Evolutionary conservation across 805 yeast species (phyloP).

Genomic region (Metschnikowia dekortorum): DNA sequence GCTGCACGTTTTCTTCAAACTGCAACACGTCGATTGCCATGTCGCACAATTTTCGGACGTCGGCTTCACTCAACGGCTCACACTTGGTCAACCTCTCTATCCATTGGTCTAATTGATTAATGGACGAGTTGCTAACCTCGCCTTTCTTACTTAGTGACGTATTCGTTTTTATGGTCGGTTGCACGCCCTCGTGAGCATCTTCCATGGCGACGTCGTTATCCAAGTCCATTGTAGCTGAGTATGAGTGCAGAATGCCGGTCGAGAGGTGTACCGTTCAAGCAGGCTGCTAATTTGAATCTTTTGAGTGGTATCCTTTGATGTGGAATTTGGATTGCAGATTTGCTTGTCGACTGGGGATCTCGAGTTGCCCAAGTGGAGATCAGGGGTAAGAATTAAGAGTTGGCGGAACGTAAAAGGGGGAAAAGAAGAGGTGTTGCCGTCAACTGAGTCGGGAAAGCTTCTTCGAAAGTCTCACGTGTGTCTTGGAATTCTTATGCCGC

Average conservation of each 20-base stretch:
- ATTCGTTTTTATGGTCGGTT: slow-evolving; percentile 27
- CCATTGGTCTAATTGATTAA: slow-evolving; percentile 81
- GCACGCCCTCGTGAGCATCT: slow-evolving; percentile 56
- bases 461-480: slow-evolving; percentile 1
- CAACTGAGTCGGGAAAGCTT: neutral
- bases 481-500: neutral
- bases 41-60: slow-evolving; percentile 73
- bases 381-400: slow-evolving; percentile 2
- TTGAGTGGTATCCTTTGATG: neutral
- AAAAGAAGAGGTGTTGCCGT: neutral
- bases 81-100: slow-evolving; percentile 74
- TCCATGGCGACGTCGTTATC: slow-evolving; percentile 85
- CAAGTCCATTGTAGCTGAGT: slow-evolving; percentile 51
- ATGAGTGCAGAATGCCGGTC: neutral
- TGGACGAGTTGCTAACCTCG: slow-evolving; percentile 33
- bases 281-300: neutral
- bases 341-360: neutral
- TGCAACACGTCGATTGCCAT: slow-evolving; percentile 91
- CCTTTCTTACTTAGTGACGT: slow-evolving; percentile 31
- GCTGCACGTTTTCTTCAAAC: slow-evolving; percentile 91
- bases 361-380: neutral
- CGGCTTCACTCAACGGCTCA: slow-evolving; percentile 75
- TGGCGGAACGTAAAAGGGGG: neutral
- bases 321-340: neutral
- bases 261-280: neutral